Conservation (phyloP, 306 rosid genomes). For the Mucuna pruriens region DNA sequence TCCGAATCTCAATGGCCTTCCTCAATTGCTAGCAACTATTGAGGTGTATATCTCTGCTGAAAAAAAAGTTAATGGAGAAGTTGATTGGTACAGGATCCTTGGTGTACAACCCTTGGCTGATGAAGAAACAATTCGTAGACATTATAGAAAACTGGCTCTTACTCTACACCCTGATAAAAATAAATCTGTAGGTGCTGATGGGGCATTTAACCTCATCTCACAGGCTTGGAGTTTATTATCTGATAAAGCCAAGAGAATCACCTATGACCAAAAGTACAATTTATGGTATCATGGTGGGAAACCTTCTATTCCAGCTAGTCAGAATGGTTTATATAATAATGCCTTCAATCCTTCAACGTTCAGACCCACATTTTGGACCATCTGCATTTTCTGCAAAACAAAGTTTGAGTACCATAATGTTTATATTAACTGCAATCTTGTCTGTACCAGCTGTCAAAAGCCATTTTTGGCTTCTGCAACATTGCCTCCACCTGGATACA, state of each 20-base stretch:
- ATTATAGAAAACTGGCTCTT: constrained; percentile 62
- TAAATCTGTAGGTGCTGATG: constrained; percentile 78
- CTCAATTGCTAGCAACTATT: constrained; percentile 60
- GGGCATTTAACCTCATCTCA: constrained; percentile 70
- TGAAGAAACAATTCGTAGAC: constrained; percentile 62
- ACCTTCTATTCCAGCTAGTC: constrained; percentile 41
- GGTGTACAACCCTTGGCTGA: constrained; percentile 66
- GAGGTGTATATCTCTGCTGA: constrained; percentile 71
- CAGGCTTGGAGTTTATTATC: constrained; percentile 76
- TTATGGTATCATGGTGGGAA: constrained; percentile 32
- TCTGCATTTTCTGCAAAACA: constrained; percentile 58
- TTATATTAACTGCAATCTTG: constrained; percentile 47
- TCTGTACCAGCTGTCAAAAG: constrained; percentile 54
- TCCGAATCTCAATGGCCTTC: constrained; percentile 69
- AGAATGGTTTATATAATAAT: constrained; percentile 45
- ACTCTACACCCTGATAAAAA: constrained; percentile 80
- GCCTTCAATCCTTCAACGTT: constrained; percentile 11
- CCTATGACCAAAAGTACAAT: constrained; percentile 50
- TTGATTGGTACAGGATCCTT: constrained; percentile 79
- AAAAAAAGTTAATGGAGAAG: constrained; percentile 53
- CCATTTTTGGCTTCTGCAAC: constrained; percentile 62
- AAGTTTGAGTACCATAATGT: constrained; percentile 60
- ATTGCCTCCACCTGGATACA: constrained; percentile 45
- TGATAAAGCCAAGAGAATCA: constrained; percentile 52
- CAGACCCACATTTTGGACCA: constrained; percentile 77